A percentile compares a stretch with the other conserved stretches of the same genome.
Conservation (phyloP, 2,329 filamentous ascomycete species). For the Epichloe uncinata region DNA sequence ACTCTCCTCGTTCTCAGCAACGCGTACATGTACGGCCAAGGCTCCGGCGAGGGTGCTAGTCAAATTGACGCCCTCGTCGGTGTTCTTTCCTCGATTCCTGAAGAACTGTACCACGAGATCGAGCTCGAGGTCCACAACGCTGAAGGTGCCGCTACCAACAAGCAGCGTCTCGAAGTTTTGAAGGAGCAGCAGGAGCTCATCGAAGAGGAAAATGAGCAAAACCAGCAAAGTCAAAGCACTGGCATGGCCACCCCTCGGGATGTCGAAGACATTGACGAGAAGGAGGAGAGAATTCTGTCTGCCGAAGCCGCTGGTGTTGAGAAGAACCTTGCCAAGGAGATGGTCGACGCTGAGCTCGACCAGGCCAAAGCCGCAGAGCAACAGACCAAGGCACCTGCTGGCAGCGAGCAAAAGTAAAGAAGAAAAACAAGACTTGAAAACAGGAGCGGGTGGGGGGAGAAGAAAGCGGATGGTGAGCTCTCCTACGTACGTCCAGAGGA, state of each 20-base stretch:
- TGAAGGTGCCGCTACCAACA: slow-evolving; percentile 95
- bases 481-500: neutral
- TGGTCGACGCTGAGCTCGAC: slow-evolving; percentile 42
- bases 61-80: slow-evolving; percentile 90
- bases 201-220: slow-evolving; percentile 90
- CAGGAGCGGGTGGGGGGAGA: neutral
- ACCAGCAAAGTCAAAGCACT: slow-evolving; percentile 62
- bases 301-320: slow-evolving; percentile 36
- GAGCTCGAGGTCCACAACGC: slow-evolving; percentile 95
- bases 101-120: slow-evolving; percentile 98
- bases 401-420: slow-evolving; percentile 1
- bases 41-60: slow-evolving; percentile 73
- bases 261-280: slow-evolving; percentile 86
- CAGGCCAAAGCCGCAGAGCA: slow-evolving; percentile 16
- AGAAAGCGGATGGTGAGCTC: neutral
- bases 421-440: neutral
- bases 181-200: slow-evolving; percentile 98
- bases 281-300: slow-evolving; percentile 54
- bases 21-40: slow-evolving; percentile 90
- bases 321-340: slow-evolving; percentile 38
- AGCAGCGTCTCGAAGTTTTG: slow-evolving; percentile 93
- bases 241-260: slow-evolving; percentile 70
- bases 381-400: slow-evolving; percentile 11
- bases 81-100: slow-evolving; percentile 86
- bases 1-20: slow-evolving; percentile 93